Percentiles rank a stretch among this genome's conserved stretches.
Conservation (phyloP, 371 early-diverging fungal species). For the Sporodiniella umbellata region DNA sequence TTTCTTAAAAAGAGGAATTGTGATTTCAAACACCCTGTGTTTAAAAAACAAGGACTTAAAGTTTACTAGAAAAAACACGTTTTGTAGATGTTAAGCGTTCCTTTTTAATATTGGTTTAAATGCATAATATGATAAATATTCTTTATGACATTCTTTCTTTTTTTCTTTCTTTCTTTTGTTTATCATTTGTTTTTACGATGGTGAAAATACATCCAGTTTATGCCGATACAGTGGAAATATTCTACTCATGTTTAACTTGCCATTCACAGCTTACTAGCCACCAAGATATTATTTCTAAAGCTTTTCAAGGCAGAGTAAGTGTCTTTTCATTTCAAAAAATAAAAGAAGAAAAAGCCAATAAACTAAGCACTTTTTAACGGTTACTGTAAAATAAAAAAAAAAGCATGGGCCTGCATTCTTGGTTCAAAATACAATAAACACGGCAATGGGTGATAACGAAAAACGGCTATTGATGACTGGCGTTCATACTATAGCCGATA, state of each 20-base stretch:
- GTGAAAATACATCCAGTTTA: slow-evolving; percentile 35
- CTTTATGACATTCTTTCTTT: too few relatives aligned
- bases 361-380: too few relatives aligned
- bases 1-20: too few relatives aligned
- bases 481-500: slow-evolving; percentile 76
- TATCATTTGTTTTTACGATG: neutral
- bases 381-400: neutral
- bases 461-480: slow-evolving; percentile 78
- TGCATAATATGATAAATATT: too few relatives aligned
- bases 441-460: slow-evolving; percentile 59
- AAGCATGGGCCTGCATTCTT: slow-evolving; percentile 72
- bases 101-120: too few relatives aligned
- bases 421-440: slow-evolving; percentile 62
- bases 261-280: slow-evolving; percentile 61
- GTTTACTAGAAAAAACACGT: too few relatives aligned
- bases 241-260: slow-evolving; percentile 52
- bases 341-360: neutral
- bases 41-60: too few relatives aligned
- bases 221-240: slow-evolving; percentile 38
- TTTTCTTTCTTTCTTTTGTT: neutral
- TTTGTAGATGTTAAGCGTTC: too few relatives aligned
- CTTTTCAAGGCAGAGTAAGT: slow-evolving; percentile 25
- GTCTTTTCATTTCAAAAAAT: too few relatives aligned
- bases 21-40: too few relatives aligned
- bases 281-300: slow-evolving; percentile 33